Evolutionary conservation across 495 filamentous ascomycete genomes (phyloP), one percentile per base, ranked within the genome.

Genomic region (Pyrenula massariospora): DNA sequence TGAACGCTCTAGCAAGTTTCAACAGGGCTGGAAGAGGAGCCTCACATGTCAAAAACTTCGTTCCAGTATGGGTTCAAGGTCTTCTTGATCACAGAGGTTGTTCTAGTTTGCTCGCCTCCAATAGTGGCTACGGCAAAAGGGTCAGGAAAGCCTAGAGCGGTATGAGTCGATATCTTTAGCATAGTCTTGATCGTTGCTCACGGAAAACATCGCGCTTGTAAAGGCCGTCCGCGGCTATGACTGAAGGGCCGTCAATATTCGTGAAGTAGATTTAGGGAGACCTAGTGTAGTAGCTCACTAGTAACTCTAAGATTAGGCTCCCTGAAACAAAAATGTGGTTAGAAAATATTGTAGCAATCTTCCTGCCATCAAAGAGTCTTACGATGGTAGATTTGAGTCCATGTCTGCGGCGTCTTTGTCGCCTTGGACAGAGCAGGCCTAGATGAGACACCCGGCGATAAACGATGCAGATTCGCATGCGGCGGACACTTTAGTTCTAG

Each of bases 11-110:
- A 57, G 24, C 12, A 48, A 12, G 2, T 54, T 12, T 3, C 20
- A 24, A 24, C 36, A 57, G 25, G 22, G 1, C 5, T 12, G n/a
- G 25, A 47, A 25, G 42, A 24, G 57, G 51, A 59, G 66, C 31
- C 82, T 60, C 84, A 97, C 94, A 97, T 80, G 69, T 98, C 93
- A 71, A 98, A 98, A 63, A 81, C 88, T 73, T 98, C 94, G 70
- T 98, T 98, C 93, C 93, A 98, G 66, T 98, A 98, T 22, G 93
- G 93, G 67, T 96, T 97, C 72, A 98, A 73, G 1, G 93, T 97
- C 72, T 92, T 88, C 74, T 95, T 96, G 69, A 95, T 94, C 50
- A 97, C 94, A 15, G 84, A 84, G 3, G 93, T 97, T 22, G 94
- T 96, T 65, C 87, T 87, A 53, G 93, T 98, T 70, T 98, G 93